Evolutionary conservation across 2,329 filamentous ascomycete species (phyloP).

Genomic region (Arthrobotrys iridis): DNA sequence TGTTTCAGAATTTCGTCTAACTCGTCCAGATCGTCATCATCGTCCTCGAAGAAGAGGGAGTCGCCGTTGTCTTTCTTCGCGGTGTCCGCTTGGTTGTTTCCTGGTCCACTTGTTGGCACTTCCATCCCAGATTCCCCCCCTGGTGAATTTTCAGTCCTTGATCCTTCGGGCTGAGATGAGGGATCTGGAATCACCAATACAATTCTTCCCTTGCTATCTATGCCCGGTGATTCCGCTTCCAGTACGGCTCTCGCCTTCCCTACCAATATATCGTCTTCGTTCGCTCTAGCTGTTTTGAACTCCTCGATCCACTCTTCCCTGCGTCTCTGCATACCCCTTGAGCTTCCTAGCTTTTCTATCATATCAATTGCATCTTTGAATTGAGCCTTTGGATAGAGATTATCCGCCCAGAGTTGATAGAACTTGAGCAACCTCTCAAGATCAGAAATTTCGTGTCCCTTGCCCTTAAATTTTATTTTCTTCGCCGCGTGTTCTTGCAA

Average conservation of each 20-base stretch:
- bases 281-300: constrained; percentile 59
- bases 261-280: constrained; percentile 55
- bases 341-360: constrained; percentile 92
- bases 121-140: not conserved
- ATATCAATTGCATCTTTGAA: constrained; percentile 89
- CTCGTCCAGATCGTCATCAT: constrained; percentile 59
- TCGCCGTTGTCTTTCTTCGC: constrained; percentile 20
- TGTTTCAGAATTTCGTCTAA: constrained; percentile 54
- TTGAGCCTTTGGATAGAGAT: constrained; percentile 91
- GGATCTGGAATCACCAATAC: constrained; percentile 63
- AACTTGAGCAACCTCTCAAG: constrained; percentile 82
- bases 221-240: constrained; percentile 53
- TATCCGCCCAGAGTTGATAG: constrained; percentile 97
- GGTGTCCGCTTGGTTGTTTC: not conserved
- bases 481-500: constrained; percentile 76
- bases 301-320: constrained; percentile 56
- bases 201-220: constrained; percentile 55
- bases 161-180: constrained; percentile 19
- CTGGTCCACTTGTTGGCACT: not conserved
- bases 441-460: constrained; percentile 88
- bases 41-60: constrained; percentile 56
- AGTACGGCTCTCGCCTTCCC: constrained; percentile 22
- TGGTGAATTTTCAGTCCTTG: constrained; percentile 30
- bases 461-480: constrained; percentile 83
- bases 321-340: constrained; percentile 69